Evolutionary conservation across 306 rosid genomes (phyloP), one percentile per base, ranked within the genome.

Genomic region (Quercus parvula): DNA sequence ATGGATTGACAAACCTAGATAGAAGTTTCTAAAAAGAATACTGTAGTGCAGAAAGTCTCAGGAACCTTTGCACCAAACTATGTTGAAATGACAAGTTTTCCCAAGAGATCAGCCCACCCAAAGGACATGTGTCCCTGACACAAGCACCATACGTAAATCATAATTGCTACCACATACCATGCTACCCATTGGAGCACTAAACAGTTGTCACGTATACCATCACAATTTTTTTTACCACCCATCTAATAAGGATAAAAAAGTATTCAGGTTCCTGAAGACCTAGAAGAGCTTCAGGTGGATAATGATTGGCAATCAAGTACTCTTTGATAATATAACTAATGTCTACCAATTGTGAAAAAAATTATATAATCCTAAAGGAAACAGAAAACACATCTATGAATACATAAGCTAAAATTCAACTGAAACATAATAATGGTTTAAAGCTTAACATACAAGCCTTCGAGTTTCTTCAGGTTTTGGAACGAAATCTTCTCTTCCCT

Each of bases 391-490:
- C 24, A 61, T 25, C 51, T 56, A 66, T 55, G 22, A 8, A 12
- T 27, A 75, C 18, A 13, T 41, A 20, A 49, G 27, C 55, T 30
- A 59, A 73, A 56, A 75, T 38, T 49, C 41, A 35, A 18, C 72
- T 18, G 38, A 8, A 54, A 77, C 68, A 64, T 59, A 64, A 22
- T 80, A 81, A 74, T 78, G 66, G 79, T 58, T 62, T 66, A 51
- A 56, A 70, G 77, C 9, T 79, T 73, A 18, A 82, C 98, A 71
- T 89, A 95, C 99, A 67, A 95, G 90, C 84, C 87, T 86, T 13
- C 88, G 89, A 57, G 99, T 92, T 85, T 95, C 98, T 81, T 95
- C 98, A 5, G 98, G 99, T 84, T 88, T 92, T 74, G 99, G 99
- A 74, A 41, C 83, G 75, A 95, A 92, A 64, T 95, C 94, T 81